Evolutionary conservation across 129 eudicot genomes (phyloP), one percentile per base, ranked within the genome.

Genomic region (Escallonia herrerae): DNA sequence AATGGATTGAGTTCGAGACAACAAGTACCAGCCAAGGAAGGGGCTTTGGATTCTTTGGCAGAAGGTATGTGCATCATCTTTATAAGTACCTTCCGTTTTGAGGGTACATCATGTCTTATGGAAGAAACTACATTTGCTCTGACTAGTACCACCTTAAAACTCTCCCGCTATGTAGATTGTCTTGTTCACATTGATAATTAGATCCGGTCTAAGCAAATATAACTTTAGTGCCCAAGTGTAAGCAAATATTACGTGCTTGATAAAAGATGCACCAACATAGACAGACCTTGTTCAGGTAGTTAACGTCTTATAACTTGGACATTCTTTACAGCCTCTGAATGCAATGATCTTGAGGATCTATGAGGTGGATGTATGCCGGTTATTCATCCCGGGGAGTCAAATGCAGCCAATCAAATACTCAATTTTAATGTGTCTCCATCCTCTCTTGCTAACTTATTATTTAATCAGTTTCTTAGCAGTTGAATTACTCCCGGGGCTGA

Each of bases 1-100:
- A 79, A 77, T 71, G 90, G 74, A 46, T 52, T 81, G 43, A 79
- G 64, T 73, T 58, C 82, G 9, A 75, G 81, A 33, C 86, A 75
- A 15, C 85, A 72, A 40, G 57, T 66, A 15, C 84, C 74, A 12
- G 60, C 80, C 40, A 72, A 75, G 56, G 84, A 84, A 58, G 83
- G 80, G 52, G 73, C 72, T 8, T 60, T 85, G 76, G 80, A 70
- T 74, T 15, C 88, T 4, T 39, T 82, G 68, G 82, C 84, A 1
- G 95, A 80, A 47, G 90, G 96, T 93, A 81, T 65, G 70, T 52
- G 33, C 54, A 15, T 51, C 33, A 33, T 42, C 51, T 5, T 14
- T 7, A 1, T 8, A 45, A 45, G 2, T 53, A 33, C 13, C 13
- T 11, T 53, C 13, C 33, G 14, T 33, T 33, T 53, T 14, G 58